Evolutionary conservation across 495 filamentous ascomycete genomes (phyloP), one percentile per base, ranked within the genome.

Genomic region (Tuber indicum): DNA sequence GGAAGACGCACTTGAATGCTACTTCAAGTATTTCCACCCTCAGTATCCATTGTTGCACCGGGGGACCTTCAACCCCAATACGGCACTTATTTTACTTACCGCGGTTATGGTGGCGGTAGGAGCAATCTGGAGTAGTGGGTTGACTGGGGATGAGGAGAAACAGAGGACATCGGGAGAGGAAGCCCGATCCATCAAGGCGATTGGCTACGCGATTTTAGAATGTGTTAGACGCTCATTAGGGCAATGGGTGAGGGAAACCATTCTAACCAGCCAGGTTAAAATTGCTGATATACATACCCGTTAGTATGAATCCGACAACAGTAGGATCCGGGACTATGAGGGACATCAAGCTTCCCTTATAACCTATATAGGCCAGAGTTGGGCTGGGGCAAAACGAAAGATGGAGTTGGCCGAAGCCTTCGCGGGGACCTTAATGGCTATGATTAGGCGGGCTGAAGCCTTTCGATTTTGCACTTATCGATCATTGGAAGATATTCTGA

Each of bases 221-320:
- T 66, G 58, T 66, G 58, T 66, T 66, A 66, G 58, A 66, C 58
- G 58, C 26, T 66, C 58, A 36, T 66, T 66, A 36, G 58, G 58
- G 58, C 58, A 36, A 1, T 66, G 58, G 58, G 58, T 66, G 58
- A 66, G 58, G 26, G 58, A 32, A 36, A 8, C 26, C 4, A 36
- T 66, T 66, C 26, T 66, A 6, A 66, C 32, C 17, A 26, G 58
- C 14, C 36, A 6, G 10, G 17, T 66, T 36, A 32, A 66, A 19
- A 66, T 36, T 32, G 26, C 58, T 66, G 58, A 66, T 66, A 66
- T 66, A 36, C 32, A 17, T 66, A 32, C n/a, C 26, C 58, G 4
- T 62, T 66, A 66, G 58, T 66, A 66, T 66, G 58, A 66, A 66
- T 66, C 58, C 26, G 58, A 66, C 58, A 66, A 66, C 32, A 66